phyloP scores from a whole-genome alignment of 2,329 filamentous ascomycete genomes.

The Trichoderma cornu-damae region DNA sequence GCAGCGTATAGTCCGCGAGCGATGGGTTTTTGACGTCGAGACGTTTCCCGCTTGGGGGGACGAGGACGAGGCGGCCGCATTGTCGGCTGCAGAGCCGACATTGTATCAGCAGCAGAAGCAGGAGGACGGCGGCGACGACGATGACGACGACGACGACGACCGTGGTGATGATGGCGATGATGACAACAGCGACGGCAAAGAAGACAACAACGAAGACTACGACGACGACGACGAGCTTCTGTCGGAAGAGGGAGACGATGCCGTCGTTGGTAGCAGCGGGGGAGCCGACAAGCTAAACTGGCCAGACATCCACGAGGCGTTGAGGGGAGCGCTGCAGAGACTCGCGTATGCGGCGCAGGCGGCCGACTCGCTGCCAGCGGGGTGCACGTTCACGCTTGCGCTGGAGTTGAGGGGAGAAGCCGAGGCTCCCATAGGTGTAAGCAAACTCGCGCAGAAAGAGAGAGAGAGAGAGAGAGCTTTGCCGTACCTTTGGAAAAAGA shows the following conservation, averaged over 20 bases:
- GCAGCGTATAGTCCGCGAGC: conserved; percentile 46
- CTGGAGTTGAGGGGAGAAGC: conserved; percentile 63
- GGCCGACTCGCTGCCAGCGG: conserved; percentile 53
- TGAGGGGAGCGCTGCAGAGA: conserved; percentile 61
- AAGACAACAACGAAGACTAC: no score
- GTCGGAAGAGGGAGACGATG: conserved; percentile 26
- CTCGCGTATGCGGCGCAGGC: conserved; percentile 56
- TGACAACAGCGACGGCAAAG: no score
- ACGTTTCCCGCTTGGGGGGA: conserved; percentile 40
- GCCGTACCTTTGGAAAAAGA: neutral
- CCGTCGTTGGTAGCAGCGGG: conserved; percentile 28
- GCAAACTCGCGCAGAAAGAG: conserved; percentile 24
- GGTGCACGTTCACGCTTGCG: conserved; percentile 70
- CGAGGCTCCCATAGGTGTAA: conserved; percentile 53
- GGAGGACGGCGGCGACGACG: no score
- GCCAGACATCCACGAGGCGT: conserved; percentile 64
- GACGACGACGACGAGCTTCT: conserved; percentile 14
- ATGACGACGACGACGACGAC: no score
- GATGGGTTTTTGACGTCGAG: conserved; percentile 57
- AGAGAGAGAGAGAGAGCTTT: neutral
- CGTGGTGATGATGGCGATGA: no score
- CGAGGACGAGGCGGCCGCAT: neutral
- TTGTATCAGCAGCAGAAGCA: conserved; percentile 21
- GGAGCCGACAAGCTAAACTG: conserved; percentile 40
- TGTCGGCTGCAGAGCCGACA: neutral